Evolutionary conservation across 176 grass and related monocot genomes (phyloP).

Genomic region (Oryza brachyantha): DNA sequence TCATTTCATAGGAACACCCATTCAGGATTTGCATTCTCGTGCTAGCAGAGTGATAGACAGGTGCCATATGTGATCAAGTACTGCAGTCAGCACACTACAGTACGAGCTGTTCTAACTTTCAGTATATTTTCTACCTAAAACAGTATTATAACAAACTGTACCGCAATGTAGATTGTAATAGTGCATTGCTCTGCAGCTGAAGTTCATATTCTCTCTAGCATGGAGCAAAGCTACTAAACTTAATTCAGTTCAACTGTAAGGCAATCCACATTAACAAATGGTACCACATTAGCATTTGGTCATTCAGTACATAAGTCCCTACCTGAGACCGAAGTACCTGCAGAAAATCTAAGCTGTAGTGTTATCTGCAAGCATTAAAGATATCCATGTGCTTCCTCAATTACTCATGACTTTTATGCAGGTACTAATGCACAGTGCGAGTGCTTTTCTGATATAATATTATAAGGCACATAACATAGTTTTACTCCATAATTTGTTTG

Average conservation of each 20-base stretch:
- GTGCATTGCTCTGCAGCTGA: background rate
- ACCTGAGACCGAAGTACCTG: background rate
- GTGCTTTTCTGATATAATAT: conserved; percentile 25
- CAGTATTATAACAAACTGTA: background rate
- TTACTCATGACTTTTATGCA: conserved; percentile 13
- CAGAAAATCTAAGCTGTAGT: background rate
- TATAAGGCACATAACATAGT: background rate
- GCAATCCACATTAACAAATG: conserved; percentile 8
- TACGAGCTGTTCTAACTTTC: background rate
- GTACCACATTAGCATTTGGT: background rate
- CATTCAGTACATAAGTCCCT: conserved; percentile 19
- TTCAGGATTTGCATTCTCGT: conserved; percentile 10
- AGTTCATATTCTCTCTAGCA: conserved; percentile 1
- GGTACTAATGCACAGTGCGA: background rate
- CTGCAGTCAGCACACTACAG: background rate
- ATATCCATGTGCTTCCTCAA: conserved; percentile 15
- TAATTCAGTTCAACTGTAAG: background rate
- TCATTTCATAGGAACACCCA: background rate
- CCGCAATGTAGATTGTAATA: background rate
- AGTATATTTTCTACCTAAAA: background rate
- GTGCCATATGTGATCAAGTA: background rate
- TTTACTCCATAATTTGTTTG: background rate
- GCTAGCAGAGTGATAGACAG: background rate
- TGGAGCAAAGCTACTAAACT: background rate
- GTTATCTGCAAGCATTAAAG: conserved; percentile 16